Percentiles rank a stretch among this genome's conserved stretches.
phyloP scores from a whole-genome alignment of 1,139 yeast species.

The Yamadazyma membranifaciens region DNA sequence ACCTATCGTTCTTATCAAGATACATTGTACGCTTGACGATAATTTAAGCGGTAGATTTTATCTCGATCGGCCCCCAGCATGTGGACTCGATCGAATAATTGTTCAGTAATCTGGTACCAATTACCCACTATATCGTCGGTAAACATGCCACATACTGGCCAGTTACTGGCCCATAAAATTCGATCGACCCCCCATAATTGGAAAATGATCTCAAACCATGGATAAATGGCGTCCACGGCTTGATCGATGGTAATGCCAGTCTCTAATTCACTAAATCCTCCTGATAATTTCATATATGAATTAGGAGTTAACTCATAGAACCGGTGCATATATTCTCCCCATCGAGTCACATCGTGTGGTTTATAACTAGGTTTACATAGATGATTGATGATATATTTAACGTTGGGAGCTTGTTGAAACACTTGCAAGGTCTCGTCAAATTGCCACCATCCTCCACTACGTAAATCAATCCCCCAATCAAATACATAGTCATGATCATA shows the following conservation, averaged over 20 bases:
- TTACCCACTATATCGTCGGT: conserved; percentile 14
- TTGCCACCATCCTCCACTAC: conserved; percentile 37
- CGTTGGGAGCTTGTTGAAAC: conserved; percentile 20
- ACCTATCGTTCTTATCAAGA: neutral
- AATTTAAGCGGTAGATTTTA: conserved; percentile 13
- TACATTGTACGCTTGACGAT: conserved; percentile 14
- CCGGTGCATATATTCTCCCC: conserved; percentile 21
- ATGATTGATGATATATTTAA: conserved; percentile 36
- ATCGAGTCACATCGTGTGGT: conserved; percentile 13
- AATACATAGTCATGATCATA: conserved; percentile 25
- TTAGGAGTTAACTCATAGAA: conserved; percentile 20
- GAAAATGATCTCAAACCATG: conserved; percentile 28
- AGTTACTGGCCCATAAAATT: conserved; percentile 42
- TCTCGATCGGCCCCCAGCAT: conserved; percentile 11
- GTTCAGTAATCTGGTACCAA: conserved; percentile 18
- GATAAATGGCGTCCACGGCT: conserved; percentile 20
- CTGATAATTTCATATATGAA: conserved; percentile 38
- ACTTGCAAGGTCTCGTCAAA: conserved; percentile 26
- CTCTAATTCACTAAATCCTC: conserved; percentile 39
- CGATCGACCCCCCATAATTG: conserved; percentile 28
- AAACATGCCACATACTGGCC: conserved; percentile 37
- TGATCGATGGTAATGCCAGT: conserved; percentile 10
- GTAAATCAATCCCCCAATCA: conserved; percentile 41
- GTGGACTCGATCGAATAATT: conserved; percentile 14
- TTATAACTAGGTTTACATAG: conserved; percentile 35